Conservation (phyloP, 2,329 filamentous ascomycete species). For the Aspergillus fischeri region DNA sequence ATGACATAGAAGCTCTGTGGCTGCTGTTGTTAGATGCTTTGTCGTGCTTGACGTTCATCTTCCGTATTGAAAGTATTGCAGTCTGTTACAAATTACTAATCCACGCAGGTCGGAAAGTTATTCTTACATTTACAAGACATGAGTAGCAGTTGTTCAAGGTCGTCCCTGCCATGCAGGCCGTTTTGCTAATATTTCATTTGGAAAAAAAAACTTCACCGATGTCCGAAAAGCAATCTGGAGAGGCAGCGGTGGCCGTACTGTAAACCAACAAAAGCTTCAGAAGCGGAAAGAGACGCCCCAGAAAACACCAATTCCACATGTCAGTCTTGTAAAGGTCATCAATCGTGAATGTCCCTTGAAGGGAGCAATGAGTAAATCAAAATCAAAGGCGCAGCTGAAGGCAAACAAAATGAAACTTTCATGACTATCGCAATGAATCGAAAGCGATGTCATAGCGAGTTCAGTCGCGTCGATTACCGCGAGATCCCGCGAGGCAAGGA, state of each 20-base stretch:
- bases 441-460: neutral
- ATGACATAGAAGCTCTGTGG: neutral
- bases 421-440: conserved; percentile 4
- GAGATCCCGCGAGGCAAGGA: conserved; percentile 12
- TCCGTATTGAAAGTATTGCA: neutral
- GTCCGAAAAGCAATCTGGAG: neutral
- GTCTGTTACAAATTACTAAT: neutral
- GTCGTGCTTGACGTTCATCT: neutral
- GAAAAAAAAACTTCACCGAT: neutral
- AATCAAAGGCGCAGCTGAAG: conserved; percentile 5
- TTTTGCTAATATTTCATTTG: neutral
- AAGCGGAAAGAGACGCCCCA: neutral
- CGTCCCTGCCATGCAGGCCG: neutral
- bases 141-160: neutral
- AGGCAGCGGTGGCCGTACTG: neutral
- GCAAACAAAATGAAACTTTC: neutral
- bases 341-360: conserved; percentile 13
- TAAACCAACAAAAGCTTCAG: neutral
- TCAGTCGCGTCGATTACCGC: neutral
- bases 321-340: conserved; percentile 15
- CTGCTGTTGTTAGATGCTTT: neutral
- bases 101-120: neutral
- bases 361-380: conserved; percentile 1
- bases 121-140: neutral
- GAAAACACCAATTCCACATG: conserved; percentile 17